phyloP scores from a whole-genome alignment of 148 eudicot genomes.

The Heliosperma pusillum region DNA sequence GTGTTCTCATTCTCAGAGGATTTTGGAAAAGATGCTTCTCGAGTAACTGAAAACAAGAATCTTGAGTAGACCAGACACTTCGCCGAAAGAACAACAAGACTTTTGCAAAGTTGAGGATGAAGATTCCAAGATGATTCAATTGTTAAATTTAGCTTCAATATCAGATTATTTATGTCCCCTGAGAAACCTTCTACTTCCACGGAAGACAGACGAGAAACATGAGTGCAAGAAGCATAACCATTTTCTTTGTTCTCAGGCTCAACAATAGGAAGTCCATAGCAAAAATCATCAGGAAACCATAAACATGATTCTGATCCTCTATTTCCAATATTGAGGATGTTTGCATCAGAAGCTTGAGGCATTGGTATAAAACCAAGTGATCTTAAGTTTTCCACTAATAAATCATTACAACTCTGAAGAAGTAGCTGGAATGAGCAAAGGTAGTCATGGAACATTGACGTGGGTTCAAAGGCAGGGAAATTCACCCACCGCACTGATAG shows the following conservation, averaged over 20 bases:
- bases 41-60: slow-evolving; percentile 43
- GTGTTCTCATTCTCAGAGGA: slow-evolving; percentile 27
- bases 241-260: slow-evolving; percentile 28
- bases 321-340: slow-evolving; percentile 24
- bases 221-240: slow-evolving; percentile 19
- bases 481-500: slow-evolving; percentile 49
- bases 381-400: slow-evolving; percentile 47
- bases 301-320: slow-evolving; percentile 31
- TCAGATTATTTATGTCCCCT: slow-evolving; percentile 39
- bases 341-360: slow-evolving; percentile 33
- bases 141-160: slow-evolving; percentile 48
- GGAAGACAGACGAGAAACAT: slow-evolving; percentile 33
- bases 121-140: slow-evolving; percentile 64
- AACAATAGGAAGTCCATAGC: slow-evolving; percentile 29
- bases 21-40: slow-evolving; percentile 23
- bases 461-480: slow-evolving; percentile 54
- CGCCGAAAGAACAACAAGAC: slow-evolving; percentile 42
- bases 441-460: slow-evolving; percentile 56
- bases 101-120: slow-evolving; percentile 57
- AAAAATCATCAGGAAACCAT: slow-evolving; percentile 53
- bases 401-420: slow-evolving; percentile 47
- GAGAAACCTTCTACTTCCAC: slow-evolving; percentile 39
- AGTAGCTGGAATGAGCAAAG: slow-evolving; percentile 65
- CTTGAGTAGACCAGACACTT: slow-evolving; percentile 61
- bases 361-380: slow-evolving; percentile 46